Evolutionary conservation across 179 eudicot genomes (phyloP), one percentile per base, ranked within the genome.

Genomic region (Patellifolia procumbens): DNA sequence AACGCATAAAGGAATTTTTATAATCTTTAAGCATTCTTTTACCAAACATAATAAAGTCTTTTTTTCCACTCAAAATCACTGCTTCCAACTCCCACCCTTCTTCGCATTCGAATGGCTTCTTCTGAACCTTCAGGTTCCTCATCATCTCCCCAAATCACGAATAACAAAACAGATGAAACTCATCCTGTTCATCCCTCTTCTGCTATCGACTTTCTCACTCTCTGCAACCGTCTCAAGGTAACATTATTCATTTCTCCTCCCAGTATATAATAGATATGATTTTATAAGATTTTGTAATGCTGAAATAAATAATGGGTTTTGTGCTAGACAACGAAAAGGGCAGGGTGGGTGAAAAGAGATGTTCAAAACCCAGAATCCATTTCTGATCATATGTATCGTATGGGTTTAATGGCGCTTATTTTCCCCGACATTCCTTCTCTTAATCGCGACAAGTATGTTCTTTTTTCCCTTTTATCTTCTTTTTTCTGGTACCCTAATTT

Each of bases 371-470:
- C 99, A 9, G 99, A 95, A 76, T 95, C 99, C 0, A 85, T 95
- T 71, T 87, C 97, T 42, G 99, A 95, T 80, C 99, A 95, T 78
- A 95, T 95, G 98, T 90, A 95, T 73, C 87, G 98, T 31, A 95
- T 93, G 99, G 98, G 97, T 28, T 73, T 95, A 49, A 95, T 95
- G 99, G 93, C 97, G 66, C 94, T 95, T 35, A 85, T 95, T 52
- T 78, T 92, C 80, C 39, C 92, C 67, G 98, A 95, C 67, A 46
- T 89, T 74, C 97, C 99, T 63, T 97, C 91, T 37, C 85, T 95
- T 56, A 84, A 95, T 83, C 91, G 99, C 5, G 95, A 95, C 81
- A 95, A 91, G 98, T 93, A 74, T 72, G 86, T 0, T 35, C 68
- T 74, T 68, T 68, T 11, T 1, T 60, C 35, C 32, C 51, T 0